Evolutionary conservation across 225 moss, liverwort and hornwort species (phyloP), one percentile per base, ranked within the genome.

Genomic region (Sphagnum tenellum): DNA sequence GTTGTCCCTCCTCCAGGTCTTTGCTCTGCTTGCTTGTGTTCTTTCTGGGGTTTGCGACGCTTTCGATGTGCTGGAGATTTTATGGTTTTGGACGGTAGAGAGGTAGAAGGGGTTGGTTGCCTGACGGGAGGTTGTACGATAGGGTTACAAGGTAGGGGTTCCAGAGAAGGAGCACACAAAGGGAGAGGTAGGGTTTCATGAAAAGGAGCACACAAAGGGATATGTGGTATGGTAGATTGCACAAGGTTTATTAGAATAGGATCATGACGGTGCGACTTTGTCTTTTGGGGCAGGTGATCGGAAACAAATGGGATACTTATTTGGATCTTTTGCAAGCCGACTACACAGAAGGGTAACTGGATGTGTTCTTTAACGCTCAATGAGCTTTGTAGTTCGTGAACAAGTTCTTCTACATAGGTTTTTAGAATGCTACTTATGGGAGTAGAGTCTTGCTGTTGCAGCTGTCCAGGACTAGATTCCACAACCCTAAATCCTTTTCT

Each of bases 251-350:
- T 29, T 29, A 29, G 29, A 29, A 29, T 29, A 29, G 29, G 29
- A 29, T 29, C 29, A 29, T 29, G 29, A 29, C 29, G 29, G 29
- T 29, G 29, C 29, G 29, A 29, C 29, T 29, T 29, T 29, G 29
- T 29, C 29, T 29, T 29, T 29, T 61, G 56, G 54, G 47, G 69
- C 78, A 88, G 92, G 90, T 98, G 64, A 98, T 98, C 13, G 92
- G 90, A n/a, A 98, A 98, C 79, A 90, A 92, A 71, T 98, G 92
- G 92, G 92, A 93, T 63, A 90, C 92, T 0, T 98, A 86, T 66
- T 80, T 98, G 2, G 92, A 92, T 80, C 90, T 92, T 63, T 81
- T 90, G 59, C 89, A 96, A 71, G 95, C 95, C 3, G 92, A 98
- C 61, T 98, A 98, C 55, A 87, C 90, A 10, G 92, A 98, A 72